Percentiles rank a stretch among this genome's conserved stretches.
phyloP scores from a whole-genome alignment of 495 filamentous ascomycete species.

The Daldinia bambusicola region DNA sequence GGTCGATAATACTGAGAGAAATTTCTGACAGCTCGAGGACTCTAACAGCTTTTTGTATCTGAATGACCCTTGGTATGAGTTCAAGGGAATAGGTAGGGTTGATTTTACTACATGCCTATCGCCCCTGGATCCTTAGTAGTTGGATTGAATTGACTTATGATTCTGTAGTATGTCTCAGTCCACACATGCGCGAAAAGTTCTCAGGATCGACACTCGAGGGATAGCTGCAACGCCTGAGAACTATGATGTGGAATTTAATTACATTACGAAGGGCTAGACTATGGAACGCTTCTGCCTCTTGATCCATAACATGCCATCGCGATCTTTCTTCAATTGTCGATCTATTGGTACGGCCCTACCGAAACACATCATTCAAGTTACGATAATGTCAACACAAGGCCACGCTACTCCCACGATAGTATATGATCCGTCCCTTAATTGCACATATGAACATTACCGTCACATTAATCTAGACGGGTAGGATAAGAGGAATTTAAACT shows the following conservation, averaged over 20 bases:
- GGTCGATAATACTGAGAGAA: constrained; percentile 20
- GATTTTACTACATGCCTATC: constrained; percentile 24
- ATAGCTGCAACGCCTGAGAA: background rate
- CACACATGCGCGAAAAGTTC: background rate
- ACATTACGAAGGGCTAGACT: constrained; percentile 6
- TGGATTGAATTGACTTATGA: constrained; percentile 32
- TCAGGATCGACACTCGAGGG: constrained; percentile 29
- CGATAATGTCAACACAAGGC: constrained; percentile 7
- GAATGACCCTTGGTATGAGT: background rate
- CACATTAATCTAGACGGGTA: background rate
- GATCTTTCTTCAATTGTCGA: background rate
- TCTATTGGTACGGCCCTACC: constrained; percentile 3
- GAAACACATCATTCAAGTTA: background rate
- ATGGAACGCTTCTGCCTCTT: constrained; percentile 9
- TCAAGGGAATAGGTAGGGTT: background rate
- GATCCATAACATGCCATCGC: constrained; percentile 4
- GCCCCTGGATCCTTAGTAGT: constrained; percentile 22
- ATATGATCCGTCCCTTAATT: no score
- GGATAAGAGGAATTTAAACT: no score
- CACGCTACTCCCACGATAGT: no score
- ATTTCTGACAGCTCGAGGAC: background rate
- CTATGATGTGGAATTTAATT: constrained; percentile 29
- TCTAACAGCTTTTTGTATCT: constrained; percentile 33
- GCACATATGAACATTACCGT: background rate
- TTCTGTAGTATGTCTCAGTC: constrained; percentile 29